phyloP scores from a whole-genome alignment of 2,329 filamentous ascomycete genomes.

The Mariannaea elegans region DNA sequence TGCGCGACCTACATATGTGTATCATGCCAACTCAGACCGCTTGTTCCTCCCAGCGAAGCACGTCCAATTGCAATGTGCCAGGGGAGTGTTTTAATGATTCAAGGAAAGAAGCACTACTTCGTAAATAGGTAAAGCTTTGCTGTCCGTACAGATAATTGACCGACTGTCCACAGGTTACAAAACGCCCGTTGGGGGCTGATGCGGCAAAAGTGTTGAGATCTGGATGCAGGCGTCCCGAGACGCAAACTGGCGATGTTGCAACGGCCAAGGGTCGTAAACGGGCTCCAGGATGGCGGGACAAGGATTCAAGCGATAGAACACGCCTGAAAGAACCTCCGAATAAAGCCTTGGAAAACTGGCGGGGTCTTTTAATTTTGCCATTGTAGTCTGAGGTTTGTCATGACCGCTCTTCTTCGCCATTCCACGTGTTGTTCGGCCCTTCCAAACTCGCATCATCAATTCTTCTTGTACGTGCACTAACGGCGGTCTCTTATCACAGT shows the following conservation, averaged over 20 bases:
- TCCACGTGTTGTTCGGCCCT: not conserved
- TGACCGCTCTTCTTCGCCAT: slow-evolving; percentile 1
- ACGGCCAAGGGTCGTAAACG: not conserved
- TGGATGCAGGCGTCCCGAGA: not conserved
- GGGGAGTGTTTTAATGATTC: not conserved
- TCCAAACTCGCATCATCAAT: not conserved
- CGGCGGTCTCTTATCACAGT: not conserved
- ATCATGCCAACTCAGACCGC: slow-evolving; percentile 42
- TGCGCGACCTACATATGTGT: slow-evolving; percentile 35
- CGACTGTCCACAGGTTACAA: not conserved
- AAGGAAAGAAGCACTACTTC: not conserved
- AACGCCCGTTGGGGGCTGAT: not conserved
- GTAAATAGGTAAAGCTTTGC: not conserved
- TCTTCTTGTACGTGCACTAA: not conserved
- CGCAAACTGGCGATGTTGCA: slow-evolving; percentile 3
- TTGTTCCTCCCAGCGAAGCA: slow-evolving; percentile 22
- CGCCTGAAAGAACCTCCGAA: not conserved
- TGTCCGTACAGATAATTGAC: slow-evolving; percentile 14
- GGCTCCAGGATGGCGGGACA: not conserved
- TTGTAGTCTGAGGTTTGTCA: not conserved
- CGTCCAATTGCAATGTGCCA: slow-evolving; percentile 14
- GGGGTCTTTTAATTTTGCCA: slow-evolving; percentile 1
- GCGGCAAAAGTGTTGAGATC: slow-evolving; percentile 19
- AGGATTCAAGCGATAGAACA: not conserved
- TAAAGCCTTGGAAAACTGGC: slow-evolving; percentile 3